Base-by-base conservation (phyloP, 768 basidiomycete genomes). In the Coprinopsis cinerea region DNA sequence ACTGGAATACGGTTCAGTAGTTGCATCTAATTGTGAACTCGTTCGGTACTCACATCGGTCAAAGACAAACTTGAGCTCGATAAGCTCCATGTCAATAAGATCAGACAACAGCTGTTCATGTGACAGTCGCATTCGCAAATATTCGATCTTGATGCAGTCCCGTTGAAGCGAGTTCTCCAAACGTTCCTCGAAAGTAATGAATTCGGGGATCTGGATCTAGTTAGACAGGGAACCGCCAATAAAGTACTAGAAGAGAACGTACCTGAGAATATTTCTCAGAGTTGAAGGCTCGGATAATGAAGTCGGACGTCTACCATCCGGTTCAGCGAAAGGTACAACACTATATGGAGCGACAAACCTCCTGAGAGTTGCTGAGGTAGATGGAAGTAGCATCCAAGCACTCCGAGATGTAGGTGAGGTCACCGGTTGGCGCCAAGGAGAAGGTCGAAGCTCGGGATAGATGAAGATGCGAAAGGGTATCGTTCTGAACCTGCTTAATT, bases 201-300 rank as follows among this genome's bases (percentile, higher is more conserved):
- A 92, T 59, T 93, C 88, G 17, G 86, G 82, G 48, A 94, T 86
- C 83, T 93, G 55, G 23, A 26, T 4, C 26, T 22, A 26, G n/a
- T 25, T 24, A 39, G 52, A 20, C 48, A 46, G 23, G 20, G 17
- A 35, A 20, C 27, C 18, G 30, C 34, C 28, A 27, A 18, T 15
- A 11, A 49, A 50, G 39, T 22, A 40, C 13, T 9, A 22, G 32
- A 22, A 23, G 47, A 20, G 30, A 17, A 44, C 51, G 28, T 54
- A 83, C 87, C 74, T 89, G 88, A 23, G 88, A 85, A 62, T 92
- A 92, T 64, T 88, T 92, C 65, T 93, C 90, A 10, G 70, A 65
- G 10, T 74, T 77, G 62, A 92, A 91, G 7, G 88, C 88, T 39
- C 85, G 79, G 52, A 85, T 79, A 40, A 92, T 72, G 58, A 83